Evolutionary conservation across 306 rosid genomes (phyloP).

Genomic region (Vigna mungo): DNA sequence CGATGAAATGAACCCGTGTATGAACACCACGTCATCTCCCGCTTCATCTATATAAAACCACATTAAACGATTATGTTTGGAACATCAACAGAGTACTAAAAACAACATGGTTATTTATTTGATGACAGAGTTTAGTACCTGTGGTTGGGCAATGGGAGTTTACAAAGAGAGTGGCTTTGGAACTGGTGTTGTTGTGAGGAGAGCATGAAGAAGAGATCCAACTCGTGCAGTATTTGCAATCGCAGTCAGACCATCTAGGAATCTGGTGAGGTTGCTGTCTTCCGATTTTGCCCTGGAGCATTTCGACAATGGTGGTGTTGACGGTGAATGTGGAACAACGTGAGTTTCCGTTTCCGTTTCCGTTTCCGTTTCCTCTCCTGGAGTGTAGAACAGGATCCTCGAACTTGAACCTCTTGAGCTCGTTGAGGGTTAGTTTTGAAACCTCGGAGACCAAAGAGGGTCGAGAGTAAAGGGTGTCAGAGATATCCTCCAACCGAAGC

Average conservation of each 20-base stretch:
- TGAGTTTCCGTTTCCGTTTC: not conserved
- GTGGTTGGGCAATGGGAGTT: slow-evolving; percentile 54
- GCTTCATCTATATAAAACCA: slow-evolving; percentile 42
- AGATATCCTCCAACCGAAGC: slow-evolving; percentile 81
- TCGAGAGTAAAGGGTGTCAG: slow-evolving; percentile 82
- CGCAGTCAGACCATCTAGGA: slow-evolving; percentile 94
- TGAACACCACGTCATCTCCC: slow-evolving; percentile 75
- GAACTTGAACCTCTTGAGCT: slow-evolving; percentile 50
- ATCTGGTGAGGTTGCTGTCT: slow-evolving; percentile 46
- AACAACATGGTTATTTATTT: not conserved
- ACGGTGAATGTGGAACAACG: slow-evolving; percentile 48
- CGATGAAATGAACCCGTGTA: slow-evolving; percentile 94
- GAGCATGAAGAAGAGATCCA: slow-evolving; percentile 60
- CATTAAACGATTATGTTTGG: too few relatives aligned
- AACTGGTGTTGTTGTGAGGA: not conserved
- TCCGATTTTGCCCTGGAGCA: slow-evolving; percentile 75
- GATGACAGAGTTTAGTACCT: slow-evolving; percentile 49
- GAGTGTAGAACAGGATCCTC: slow-evolving; percentile 40
- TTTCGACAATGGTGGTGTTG: slow-evolving; percentile 74
- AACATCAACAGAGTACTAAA: not conserved
- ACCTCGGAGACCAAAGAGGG: slow-evolving; percentile 76
- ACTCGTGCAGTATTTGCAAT: slow-evolving; percentile 69
- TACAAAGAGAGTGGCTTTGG: slow-evolving; percentile 67
- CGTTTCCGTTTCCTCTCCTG: slow-evolving; percentile 18
- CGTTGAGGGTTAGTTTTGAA: slow-evolving; percentile 61